phyloP scores from a whole-genome alignment of 441 rosid genomes.

The Hypseocharis bilobata region DNA sequence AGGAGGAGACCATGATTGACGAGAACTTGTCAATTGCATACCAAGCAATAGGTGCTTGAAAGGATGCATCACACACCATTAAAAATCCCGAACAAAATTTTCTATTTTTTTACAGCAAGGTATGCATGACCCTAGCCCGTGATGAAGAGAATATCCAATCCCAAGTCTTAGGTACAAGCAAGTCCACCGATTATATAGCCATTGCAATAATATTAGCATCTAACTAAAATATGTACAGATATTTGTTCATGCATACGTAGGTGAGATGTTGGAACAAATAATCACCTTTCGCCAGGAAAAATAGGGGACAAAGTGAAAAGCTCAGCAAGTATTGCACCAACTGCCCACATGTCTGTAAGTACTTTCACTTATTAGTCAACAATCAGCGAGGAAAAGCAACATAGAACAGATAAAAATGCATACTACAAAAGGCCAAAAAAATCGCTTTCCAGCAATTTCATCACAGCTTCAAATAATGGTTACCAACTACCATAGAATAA shows the following conservation, averaged over 20 bases:
- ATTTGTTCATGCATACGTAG: background rate
- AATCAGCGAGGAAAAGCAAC: conserved; percentile 1
- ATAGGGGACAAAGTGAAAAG: conserved; percentile 54
- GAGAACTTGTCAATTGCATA: no score
- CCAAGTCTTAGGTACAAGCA: no score
- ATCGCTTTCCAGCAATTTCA: background rate
- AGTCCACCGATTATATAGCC: no score
- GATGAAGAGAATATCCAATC: no score
- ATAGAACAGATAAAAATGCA: background rate
- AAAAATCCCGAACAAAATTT: no score
- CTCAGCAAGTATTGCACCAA: conserved; percentile 67
- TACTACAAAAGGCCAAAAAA: background rate
- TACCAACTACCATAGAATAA: background rate
- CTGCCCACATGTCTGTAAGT: conserved; percentile 68
- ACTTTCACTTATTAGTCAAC: conserved; percentile 19
- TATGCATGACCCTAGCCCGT: no score
- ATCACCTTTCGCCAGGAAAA: conserved; percentile 71
- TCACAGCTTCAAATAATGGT: background rate
- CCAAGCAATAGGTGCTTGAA: no score
- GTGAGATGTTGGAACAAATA: background rate
- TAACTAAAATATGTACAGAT: background rate
- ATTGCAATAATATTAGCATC: background rate
- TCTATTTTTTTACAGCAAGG: no score
- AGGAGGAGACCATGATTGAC: no score
- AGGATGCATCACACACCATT: no score